phyloP scores from a whole-genome alignment of 805 yeast genomes.

The Nakazawaea pomicola region DNA sequence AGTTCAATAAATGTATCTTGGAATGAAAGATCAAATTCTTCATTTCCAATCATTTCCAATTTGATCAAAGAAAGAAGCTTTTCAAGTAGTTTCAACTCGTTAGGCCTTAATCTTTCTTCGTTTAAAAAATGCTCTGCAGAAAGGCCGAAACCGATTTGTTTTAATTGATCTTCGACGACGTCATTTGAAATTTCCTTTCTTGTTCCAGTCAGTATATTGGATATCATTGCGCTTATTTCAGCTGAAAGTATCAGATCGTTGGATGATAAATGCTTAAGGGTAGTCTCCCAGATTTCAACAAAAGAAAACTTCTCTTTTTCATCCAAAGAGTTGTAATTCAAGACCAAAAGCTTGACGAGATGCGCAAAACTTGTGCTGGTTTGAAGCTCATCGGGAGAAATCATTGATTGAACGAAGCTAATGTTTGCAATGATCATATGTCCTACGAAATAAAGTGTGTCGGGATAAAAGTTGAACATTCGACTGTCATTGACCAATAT shows the following conservation, averaged over 20 bases:
- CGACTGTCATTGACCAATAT: conserved; percentile 30
- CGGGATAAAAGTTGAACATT: conserved; percentile 36
- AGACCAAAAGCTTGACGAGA: not conserved
- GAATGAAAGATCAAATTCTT: not conserved
- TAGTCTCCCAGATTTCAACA: too few species aligned
- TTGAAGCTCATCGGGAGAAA: not conserved
- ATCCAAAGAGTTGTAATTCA: not conserved
- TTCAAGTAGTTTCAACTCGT: conserved; percentile 8
- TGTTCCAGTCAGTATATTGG: not conserved
- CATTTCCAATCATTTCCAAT: conserved; percentile 59
- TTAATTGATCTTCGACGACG: not conserved
- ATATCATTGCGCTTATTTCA: conserved; percentile 1
- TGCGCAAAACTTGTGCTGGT: not conserved
- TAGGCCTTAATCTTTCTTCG: conserved; percentile 9
- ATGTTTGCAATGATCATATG: conserved; percentile 19
- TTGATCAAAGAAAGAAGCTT: conserved; percentile 39
- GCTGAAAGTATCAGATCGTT: not conserved
- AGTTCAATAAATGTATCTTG: not conserved
- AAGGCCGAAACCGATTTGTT: not conserved
- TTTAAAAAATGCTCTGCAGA: conserved; percentile 8
- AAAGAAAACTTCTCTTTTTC: conserved; percentile 6
- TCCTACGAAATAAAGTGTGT: conserved; percentile 32
- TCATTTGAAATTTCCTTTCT: not conserved
- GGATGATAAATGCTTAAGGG: too few species aligned
- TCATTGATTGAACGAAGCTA: conserved; percentile 12